These are phyloP conservation scores for Knufia fluminis DNA, from an alignment of 2,329 filamentous ascomycete species.

Conservation along the genomic window DNA sequence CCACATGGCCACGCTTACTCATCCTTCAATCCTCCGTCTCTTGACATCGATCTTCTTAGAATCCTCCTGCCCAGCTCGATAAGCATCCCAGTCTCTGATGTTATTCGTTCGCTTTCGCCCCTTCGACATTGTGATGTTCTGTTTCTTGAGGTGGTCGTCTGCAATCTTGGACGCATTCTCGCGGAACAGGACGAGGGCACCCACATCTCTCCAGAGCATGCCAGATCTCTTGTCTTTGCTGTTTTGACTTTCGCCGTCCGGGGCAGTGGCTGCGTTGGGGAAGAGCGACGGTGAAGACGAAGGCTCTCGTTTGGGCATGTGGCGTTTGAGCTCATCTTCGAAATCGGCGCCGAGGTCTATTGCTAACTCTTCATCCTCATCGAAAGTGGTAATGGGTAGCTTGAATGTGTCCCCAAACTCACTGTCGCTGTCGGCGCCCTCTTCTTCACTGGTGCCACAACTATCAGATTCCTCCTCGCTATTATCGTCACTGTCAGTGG, in stretches of 20 bases:
- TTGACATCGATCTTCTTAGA: constrained; percentile 13
- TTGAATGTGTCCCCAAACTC: neutral
- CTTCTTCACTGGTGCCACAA: neutral
- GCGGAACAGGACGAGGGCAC: constrained; percentile 18
- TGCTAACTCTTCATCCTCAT: constrained; percentile 14
- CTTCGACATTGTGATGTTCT: constrained; percentile 15
- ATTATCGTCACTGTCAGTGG: constrained; percentile 6
- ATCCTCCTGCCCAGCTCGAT: constrained; percentile 8
- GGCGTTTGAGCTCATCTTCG: constrained; percentile 13
- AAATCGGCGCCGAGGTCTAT: constrained; percentile 18
- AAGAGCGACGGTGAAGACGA: neutral
- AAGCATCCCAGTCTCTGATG: constrained; percentile 1
- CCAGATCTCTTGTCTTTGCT: constrained; percentile 6
- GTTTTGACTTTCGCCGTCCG: no score
- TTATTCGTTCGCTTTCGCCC: neutral
- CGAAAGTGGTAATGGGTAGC: constrained; percentile 12
- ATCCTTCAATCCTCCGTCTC: constrained; percentile 1
- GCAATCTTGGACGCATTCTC: constrained; percentile 19
- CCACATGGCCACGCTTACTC: no score
- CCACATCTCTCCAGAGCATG: constrained; percentile 16
- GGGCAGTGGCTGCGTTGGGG: no score
- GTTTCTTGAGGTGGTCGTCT: constrained; percentile 16
- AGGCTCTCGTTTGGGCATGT: neutral
- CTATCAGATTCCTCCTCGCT: no score
- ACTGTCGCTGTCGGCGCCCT: constrained; percentile 5